These are phyloP conservation scores for Alternaria triticina DNA, from an alignment of 2,329 filamentous ascomycete genomes.

Conservation along the genomic window DNA sequence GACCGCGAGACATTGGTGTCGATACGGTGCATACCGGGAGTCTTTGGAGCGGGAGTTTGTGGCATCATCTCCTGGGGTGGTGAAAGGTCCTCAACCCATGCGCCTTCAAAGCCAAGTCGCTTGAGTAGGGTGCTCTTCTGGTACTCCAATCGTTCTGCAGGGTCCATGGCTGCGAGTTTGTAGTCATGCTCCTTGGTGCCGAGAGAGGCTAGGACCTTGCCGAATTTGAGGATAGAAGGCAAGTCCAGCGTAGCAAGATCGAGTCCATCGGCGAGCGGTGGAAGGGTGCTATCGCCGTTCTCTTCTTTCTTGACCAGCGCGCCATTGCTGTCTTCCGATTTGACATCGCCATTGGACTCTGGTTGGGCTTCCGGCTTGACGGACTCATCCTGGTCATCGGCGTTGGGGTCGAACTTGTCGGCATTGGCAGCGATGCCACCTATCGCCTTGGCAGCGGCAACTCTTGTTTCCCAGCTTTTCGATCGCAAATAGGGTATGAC, in stretches of 20 bases:
- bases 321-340: slow-evolving; percentile 61
- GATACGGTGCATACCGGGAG: slow-evolving; percentile 53
- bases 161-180: slow-evolving; percentile 79
- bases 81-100: slow-evolving; percentile 84
- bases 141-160: slow-evolving; percentile 78
- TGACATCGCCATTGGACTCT: slow-evolving; percentile 55
- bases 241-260: slow-evolving; percentile 79
- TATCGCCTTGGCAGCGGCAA: slow-evolving; percentile 90
- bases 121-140: slow-evolving; percentile 88
- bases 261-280: slow-evolving; percentile 66
- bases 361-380: slow-evolving; percentile 61
- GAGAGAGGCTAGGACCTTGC: slow-evolving; percentile 82
- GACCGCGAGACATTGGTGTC: slow-evolving; percentile 57
- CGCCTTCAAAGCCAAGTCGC: slow-evolving; percentile 82
- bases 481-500: slow-evolving; percentile 95
- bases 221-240: slow-evolving; percentile 78
- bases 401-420: slow-evolving; percentile 85
- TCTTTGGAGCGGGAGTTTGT: slow-evolving; percentile 47
- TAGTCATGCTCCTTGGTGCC: slow-evolving; percentile 84
- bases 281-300: slow-evolving; percentile 53
- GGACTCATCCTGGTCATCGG: slow-evolving; percentile 64
- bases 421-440: slow-evolving; percentile 93
- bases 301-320: slow-evolving; percentile 57
- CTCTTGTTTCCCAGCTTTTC: slow-evolving; percentile 96
- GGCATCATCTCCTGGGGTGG: slow-evolving; percentile 66